phyloP scores from a whole-genome alignment of 768 basidiomycete species.

The Boletus speciosus region DNA sequence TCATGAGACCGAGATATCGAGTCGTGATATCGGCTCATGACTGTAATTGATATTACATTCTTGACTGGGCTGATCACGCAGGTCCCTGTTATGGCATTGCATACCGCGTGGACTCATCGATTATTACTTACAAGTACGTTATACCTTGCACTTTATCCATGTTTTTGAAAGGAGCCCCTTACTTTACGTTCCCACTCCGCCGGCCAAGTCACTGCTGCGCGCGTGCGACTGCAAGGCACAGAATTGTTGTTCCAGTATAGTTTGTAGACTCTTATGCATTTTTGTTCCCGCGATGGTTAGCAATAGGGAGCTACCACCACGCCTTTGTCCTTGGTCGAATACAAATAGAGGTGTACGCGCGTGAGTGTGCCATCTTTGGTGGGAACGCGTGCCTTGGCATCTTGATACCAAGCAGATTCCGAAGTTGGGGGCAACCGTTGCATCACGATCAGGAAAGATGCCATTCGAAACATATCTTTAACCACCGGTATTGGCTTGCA shows the following conservation, averaged over 20 bases:
- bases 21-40: conserved; percentile 8
- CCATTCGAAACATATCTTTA: neutral
- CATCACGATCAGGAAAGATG: neutral
- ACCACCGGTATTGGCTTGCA: too few species aligned
- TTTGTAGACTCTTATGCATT: neutral
- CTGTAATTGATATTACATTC: neutral
- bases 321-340: too few species aligned
- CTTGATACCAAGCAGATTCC: neutral
- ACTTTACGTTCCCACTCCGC: neutral
- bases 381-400: neutral
- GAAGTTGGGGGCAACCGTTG: neutral
- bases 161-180: neutral
- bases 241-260: neutral
- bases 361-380: neutral
- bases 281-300: neutral
- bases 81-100: neutral
- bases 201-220: neutral
- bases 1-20: neutral
- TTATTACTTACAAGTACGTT: conserved; percentile 2
- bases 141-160: neutral
- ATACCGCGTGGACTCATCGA: conserved; percentile 3
- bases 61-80: conserved; percentile 3
- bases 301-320: neutral
- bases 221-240: neutral
- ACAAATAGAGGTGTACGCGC: neutral